Evolutionary conservation across 345 rosid genomes (phyloP), one percentile per base, ranked within the genome.

Genomic region (Aethionema arabicum): DNA sequence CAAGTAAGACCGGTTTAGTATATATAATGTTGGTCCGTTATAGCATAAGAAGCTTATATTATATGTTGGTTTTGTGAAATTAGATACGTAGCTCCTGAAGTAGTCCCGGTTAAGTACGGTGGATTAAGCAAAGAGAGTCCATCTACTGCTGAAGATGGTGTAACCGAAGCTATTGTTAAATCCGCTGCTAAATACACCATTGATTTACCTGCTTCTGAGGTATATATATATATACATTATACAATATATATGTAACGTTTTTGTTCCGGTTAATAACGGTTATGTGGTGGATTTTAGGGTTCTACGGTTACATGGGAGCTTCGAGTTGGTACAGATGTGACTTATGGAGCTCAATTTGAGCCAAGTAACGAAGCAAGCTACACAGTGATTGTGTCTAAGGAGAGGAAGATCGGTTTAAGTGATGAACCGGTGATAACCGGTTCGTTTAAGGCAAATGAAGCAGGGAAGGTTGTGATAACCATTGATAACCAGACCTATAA

Each of bases 301-400:
- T 59, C 72, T 88, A 33, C 27, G 27, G 27, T 21, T 21, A 1
- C 27, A 21, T 21, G 27, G 27, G 27, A 21, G 27, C 27, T 21
- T 21, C 27, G 27, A 21, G 27, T 21, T 21, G 96, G 96, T 4
- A 83, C 85, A 75, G 90, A 88, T 49, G 95, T 85, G 62, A 83
- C 52, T 70, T 88, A 82, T 7, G 85, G 86, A 12, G 96, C 87
- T 11, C 92, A 91, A 51, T 91, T 88, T 35, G 79, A 77, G 67
- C 98, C 98, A 0, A 70, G 59, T 47, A 67, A 79, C 8, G 88
- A 88, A 73, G 79, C 78, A 48, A 79, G 85, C 59, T 89, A 92
- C 76, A 81, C 91, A 0, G 80, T 92, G 32, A 89, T 92, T 41
- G 86, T 92, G n/a, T 78, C 86, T 30, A 92, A 92, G 77, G 59